These are phyloP conservation scores for Metrosideros polymorpha DNA, from an alignment of 441 rosid species.

Conservation along the genomic window DNA sequence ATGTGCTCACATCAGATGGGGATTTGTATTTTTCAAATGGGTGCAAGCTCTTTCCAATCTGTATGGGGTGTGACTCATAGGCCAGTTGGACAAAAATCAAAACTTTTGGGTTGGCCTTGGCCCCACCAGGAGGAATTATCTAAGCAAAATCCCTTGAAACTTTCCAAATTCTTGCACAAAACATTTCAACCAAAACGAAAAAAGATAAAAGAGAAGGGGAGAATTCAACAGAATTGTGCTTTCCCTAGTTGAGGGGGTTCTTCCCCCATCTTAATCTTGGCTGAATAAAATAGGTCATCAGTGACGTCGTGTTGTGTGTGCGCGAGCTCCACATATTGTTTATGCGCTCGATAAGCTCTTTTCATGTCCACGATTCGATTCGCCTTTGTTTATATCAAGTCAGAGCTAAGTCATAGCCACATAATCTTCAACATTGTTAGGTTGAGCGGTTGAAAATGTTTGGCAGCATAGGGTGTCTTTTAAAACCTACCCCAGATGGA, in stretches of 20 bases:
- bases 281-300: neutral
- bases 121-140: neutral
- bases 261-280: neutral
- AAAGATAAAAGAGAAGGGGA: neutral
- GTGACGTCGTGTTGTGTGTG: neutral
- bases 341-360: neutral
- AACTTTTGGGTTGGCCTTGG: neutral
- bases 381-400: neutral
- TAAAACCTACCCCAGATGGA: neutral
- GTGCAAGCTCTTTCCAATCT: neutral
- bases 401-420: neutral
- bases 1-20: neutral
- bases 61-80: neutral
- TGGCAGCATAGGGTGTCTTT: neutral
- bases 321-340: neutral
- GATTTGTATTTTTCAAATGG: neutral
- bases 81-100: neutral
- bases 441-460: neutral
- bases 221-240: neutral
- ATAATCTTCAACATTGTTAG: neutral
- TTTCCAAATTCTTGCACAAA: neutral
- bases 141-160: neutral
- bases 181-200: neutral
- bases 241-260: neutral
- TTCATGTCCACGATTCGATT: neutral